Base-by-base conservation (phyloP, 2,329 filamentous ascomycete genomes). In the Ophiocordyceps camponoti-floridani region DNA sequence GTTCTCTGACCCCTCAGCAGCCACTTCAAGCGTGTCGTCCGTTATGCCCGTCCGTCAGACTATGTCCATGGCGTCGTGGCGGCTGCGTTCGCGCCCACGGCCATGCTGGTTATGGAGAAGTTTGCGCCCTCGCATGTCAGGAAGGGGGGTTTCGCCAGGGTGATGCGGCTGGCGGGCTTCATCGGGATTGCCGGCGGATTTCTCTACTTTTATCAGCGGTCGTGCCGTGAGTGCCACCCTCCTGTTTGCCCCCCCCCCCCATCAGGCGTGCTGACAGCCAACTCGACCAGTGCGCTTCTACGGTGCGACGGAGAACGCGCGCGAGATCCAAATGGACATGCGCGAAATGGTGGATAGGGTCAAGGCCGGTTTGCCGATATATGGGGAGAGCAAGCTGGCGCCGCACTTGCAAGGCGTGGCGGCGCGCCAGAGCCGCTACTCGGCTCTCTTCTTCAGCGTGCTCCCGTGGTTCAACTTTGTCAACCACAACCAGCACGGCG, bases 381-480 rank as follows among this genome's bases (percentile, higher is more conserved):
- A 98, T 64, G 91, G 91, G 57, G 76, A 74, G 55, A 85, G 79
- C 56, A 67, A 68, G 44, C 66, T 95, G 55, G 82, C 81, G 47
- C 80, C 88, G 50, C 85, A 95, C 65, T 82, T 95, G 71, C 91
- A 98, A 66, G 91, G 89, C 48, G 82, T 95, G 37, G 88, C 91
- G 44, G 79, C 85, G 47, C 74, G 91, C 54, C 94, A 98, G 69
- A 94, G 87, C 57, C 75, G 91, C 59, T 96, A 94, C 70, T 81
- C 84, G 35, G 82, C 83, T 38, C 70, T 91, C 30, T 91, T 89
- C 63, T 68, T 84, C 52, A 82, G 87, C 58, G 77, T 89, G 45
- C 68, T 98, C 46, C 88, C 89, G 37, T 96, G 88, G 91, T 89
- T 94, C 68, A 98, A 98, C 71, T 83, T 98, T 66, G 89, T 94